phyloP scores from a whole-genome alignment of 768 basidiomycete genomes.

The Tulasnella sp. region DNA sequence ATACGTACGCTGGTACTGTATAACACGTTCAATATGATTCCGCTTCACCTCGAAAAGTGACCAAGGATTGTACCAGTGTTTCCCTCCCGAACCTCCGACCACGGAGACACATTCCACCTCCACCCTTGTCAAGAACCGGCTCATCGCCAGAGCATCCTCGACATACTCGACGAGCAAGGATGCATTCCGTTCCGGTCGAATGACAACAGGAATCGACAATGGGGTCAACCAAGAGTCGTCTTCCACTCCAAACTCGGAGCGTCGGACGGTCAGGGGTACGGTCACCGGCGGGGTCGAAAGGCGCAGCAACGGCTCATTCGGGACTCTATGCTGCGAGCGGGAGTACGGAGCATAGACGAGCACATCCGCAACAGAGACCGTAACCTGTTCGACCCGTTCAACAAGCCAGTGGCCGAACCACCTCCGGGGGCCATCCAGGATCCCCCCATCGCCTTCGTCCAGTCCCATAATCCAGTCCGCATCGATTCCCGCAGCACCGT shows the following conservation, averaged over 20 bases:
- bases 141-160: constrained; percentile 1
- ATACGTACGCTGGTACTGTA: constrained; percentile 5
- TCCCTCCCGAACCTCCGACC: not conserved
- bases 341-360: constrained; percentile 7
- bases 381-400: not conserved
- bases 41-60: not conserved
- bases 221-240: constrained; percentile 15
- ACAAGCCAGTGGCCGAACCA: constrained; percentile 13
- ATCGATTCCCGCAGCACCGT: constrained; percentile 14
- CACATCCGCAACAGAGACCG: not conserved
- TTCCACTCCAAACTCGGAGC: not conserved
- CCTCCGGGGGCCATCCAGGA: constrained; percentile 4
- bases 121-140: constrained; percentile 1
- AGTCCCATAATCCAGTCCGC: constrained; percentile 18
- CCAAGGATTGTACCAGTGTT: constrained; percentile 8
- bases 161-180: constrained; percentile 1
- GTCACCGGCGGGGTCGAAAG: not conserved
- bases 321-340: constrained; percentile 7
- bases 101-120: not conserved
- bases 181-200: not conserved
- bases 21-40: not conserved
- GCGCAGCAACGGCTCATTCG: constrained; percentile 3
- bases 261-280: constrained; percentile 11
- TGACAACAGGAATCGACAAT: not conserved
- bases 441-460: constrained; percentile 2